Percentiles rank a stretch among this genome's conserved stretches.
These are phyloP conservation scores for Salix koriyanagi DNA, from an alignment of 345 rosid species.

Conservation along the genomic window DNA sequence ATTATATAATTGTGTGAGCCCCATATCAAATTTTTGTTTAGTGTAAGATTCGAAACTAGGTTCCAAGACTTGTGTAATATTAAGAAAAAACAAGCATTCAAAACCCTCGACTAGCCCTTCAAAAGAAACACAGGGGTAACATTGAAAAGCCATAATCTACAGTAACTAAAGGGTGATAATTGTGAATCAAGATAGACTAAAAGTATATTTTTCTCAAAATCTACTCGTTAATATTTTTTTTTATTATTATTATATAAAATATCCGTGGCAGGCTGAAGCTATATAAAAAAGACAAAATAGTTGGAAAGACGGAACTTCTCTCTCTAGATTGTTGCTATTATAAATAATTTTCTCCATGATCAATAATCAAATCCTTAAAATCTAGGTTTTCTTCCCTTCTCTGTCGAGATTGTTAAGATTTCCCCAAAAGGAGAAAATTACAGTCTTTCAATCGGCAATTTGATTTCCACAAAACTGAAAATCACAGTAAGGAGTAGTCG, in stretches of 20 bases:
- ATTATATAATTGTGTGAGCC: too few relatives aligned
- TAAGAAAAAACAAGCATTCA: background rate
- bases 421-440: background rate
- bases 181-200: background rate
- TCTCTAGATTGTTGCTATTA: background rate
- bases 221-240: background rate
- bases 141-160: background rate
- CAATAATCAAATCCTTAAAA: slow-evolving; percentile 12
- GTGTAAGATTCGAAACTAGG: too few relatives aligned
- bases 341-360: background rate
- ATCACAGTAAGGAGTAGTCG: background rate
- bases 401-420: background rate
- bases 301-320: slow-evolving; percentile 25
- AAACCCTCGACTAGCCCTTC: background rate
- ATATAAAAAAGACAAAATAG: slow-evolving; percentile 11
- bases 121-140: background rate
- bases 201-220: background rate
- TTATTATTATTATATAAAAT: slow-evolving; percentile 18
- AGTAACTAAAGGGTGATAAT: background rate
- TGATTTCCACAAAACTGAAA: background rate
- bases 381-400: slow-evolving; percentile 15
- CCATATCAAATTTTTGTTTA: too few relatives aligned
- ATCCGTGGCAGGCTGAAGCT: slow-evolving; percentile 18
- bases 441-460: background rate
- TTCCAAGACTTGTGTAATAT: too few relatives aligned